Evolutionary conservation across 1,284 basidiomycete species (phyloP).

Genomic region (Ustilago hordei): DNA sequence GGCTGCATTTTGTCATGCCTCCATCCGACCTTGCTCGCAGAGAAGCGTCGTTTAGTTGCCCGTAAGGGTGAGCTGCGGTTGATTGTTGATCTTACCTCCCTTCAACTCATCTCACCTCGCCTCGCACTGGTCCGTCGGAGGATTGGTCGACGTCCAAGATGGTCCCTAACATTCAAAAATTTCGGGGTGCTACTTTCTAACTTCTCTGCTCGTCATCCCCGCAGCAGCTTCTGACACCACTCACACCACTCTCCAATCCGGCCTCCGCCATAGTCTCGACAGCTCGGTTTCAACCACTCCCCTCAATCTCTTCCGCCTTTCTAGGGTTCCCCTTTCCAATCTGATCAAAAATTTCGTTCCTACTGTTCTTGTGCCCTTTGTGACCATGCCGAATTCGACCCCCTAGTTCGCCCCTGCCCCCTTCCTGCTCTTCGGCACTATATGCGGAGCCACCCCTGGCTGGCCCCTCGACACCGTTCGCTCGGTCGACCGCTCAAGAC

Average conservation of each 20-base stretch:
- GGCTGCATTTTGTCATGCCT: not conserved
- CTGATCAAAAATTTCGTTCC: slow-evolving; percentile 18
- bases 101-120: not conserved
- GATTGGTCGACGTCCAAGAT: not conserved
- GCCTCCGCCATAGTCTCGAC: slow-evolving; percentile 11
- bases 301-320: slow-evolving; percentile 17
- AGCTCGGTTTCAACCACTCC: slow-evolving; percentile 4
- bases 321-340: slow-evolving; percentile 27
- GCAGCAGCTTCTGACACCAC: slow-evolving; percentile 18
- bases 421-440: slow-evolving; percentile 1
- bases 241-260: slow-evolving; percentile 1
- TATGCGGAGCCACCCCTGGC: slow-evolving; percentile 13
- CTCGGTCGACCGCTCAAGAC: slow-evolving; percentile 16
- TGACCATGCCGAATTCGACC: not conserved
- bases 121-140: slow-evolving; percentile 10
- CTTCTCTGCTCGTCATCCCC: slow-evolving; percentile 40
- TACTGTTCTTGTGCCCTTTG: not conserved
- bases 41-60: slow-evolving; percentile 2
- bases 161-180: slow-evolving; percentile 14
- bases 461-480: slow-evolving; percentile 16
- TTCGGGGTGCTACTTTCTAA: slow-evolving; percentile 42
- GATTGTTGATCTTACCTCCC: slow-evolving; percentile 5
- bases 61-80: slow-evolving; percentile 10
- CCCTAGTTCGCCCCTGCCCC: slow-evolving; percentile 18
- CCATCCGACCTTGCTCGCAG: not conserved